Conservation (phyloP, 139 green algal genomes). For the Haematococcus sp. region DNA sequence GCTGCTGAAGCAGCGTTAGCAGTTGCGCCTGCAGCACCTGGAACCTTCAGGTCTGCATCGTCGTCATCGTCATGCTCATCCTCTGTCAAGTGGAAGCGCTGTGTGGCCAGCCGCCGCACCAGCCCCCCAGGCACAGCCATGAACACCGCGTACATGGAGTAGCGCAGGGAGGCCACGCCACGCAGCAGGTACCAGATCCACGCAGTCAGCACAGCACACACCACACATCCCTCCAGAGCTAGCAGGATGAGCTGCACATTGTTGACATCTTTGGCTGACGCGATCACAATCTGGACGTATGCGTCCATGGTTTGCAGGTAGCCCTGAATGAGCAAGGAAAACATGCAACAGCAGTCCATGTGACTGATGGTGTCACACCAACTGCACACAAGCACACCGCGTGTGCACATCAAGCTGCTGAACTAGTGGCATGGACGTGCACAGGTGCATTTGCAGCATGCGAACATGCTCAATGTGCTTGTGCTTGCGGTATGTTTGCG, state of each 20-base stretch:
- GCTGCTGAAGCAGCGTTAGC: too few relatives aligned
- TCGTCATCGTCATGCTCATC: neutral
- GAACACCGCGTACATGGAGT: neutral
- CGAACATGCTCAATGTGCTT: too few relatives aligned
- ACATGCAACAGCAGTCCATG: too few relatives aligned
- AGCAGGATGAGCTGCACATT: slow-evolving; percentile 9
- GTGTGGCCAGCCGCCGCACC: too few relatives aligned
- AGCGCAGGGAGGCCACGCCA: neutral
- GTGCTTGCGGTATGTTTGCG: too few relatives aligned
- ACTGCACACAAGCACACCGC: too few relatives aligned
- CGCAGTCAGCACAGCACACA: neutral
- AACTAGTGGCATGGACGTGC: too few relatives aligned
- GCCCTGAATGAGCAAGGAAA: too few relatives aligned
- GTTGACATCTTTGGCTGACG: neutral
- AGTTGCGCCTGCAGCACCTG: neutral
- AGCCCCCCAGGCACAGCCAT: neutral
- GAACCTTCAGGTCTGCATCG: neutral
- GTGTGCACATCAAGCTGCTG: too few relatives aligned
- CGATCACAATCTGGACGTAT: slow-evolving; percentile 4
- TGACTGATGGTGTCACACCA: too few relatives aligned
- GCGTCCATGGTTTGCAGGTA: neutral
- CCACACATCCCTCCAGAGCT: neutral
- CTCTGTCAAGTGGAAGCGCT: neutral
- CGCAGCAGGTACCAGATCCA: neutral
- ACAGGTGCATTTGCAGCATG: too few relatives aligned